phyloP scores from a whole-genome alignment of 768 basidiomycete species.

The Phlegmacium glaucopus region DNA sequence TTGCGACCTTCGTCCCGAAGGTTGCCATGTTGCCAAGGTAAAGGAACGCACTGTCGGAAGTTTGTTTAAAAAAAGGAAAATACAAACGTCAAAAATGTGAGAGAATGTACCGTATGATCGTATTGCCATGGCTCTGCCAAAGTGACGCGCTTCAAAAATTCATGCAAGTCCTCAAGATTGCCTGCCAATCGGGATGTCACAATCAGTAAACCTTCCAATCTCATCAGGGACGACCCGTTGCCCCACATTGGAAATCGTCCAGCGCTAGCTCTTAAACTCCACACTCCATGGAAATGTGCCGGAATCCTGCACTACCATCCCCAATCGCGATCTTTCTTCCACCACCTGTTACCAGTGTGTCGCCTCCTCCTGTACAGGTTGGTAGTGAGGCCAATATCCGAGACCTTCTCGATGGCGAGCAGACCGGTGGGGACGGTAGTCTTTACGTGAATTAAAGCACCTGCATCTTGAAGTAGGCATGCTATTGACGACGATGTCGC shows the following conservation, averaged over 20 bases:
- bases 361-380: too few species aligned
- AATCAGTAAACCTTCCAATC: slow-evolving; percentile 54
- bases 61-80: neutral
- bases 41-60: slow-evolving; percentile 46
- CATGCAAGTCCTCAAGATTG: slow-evolving; percentile 58
- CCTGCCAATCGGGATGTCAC: slow-evolving; percentile 59
- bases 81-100: neutral
- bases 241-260: too few species aligned
- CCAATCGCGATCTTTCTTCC: too few species aligned
- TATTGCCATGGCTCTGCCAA: slow-evolving; percentile 64
- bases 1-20: slow-evolving; percentile 45
- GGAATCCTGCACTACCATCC: too few species aligned
- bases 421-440: too few species aligned
- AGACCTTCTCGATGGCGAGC: too few species aligned
- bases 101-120: slow-evolving; percentile 54
- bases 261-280: slow-evolving; percentile 54
- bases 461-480: too few species aligned
- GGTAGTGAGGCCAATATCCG: too few species aligned
- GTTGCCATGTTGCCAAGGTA: slow-evolving; percentile 46
- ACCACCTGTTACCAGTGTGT: too few species aligned
- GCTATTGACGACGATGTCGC: too few species aligned
- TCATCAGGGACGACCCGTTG: slow-evolving; percentile 39
- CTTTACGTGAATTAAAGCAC: too few species aligned
- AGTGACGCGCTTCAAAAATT: slow-evolving; percentile 63
- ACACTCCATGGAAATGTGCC: slow-evolving; percentile 47